Conservation (phyloP, 2,329 filamentous ascomycete species). For the Nannizzia gypsea region DNA sequence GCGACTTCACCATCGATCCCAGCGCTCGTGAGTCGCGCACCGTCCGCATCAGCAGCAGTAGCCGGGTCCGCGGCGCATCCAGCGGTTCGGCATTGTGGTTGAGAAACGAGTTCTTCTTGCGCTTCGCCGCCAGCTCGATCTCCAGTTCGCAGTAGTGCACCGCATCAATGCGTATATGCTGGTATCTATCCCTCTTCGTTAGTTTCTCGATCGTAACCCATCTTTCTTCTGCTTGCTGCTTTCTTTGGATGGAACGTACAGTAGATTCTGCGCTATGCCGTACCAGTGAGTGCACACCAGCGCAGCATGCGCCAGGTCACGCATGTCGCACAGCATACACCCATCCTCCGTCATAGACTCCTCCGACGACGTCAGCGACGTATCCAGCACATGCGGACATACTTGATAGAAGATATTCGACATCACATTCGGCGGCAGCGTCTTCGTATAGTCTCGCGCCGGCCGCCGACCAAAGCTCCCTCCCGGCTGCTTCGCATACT, state of each 20-base stretch:
- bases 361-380: slow-evolving; percentile 71
- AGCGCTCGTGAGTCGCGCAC: slow-evolving; percentile 64
- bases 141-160: slow-evolving; percentile 92
- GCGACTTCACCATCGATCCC: slow-evolving; percentile 58
- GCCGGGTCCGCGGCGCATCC: slow-evolving; percentile 63
- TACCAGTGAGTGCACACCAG: slow-evolving; percentile 65
- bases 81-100: slow-evolving; percentile 67
- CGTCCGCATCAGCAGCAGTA: slow-evolving; percentile 68
- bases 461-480: background rate
- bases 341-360: slow-evolving; percentile 63
- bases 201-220: too few relatives aligned
- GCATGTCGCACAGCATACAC: slow-evolving; percentile 88
- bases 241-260: slow-evolving; percentile 49
- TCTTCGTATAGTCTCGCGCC: slow-evolving; percentile 30
- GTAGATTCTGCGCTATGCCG: slow-evolving; percentile 41
- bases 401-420: slow-evolving; percentile 67
- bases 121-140: slow-evolving; percentile 63
- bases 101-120: slow-evolving; percentile 61
- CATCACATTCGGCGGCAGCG: slow-evolving; percentile 58
- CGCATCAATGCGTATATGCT: slow-evolving; percentile 80
- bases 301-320: slow-evolving; percentile 71
- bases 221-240: too few relatives aligned
- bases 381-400: slow-evolving; percentile 70
- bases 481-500: background rate
- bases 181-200: slow-evolving; percentile 48